Percentiles rank a stretch among this genome's conserved stretches.
Conservation (phyloP, 2,329 filamentous ascomycete genomes). For the Conoideocrella luteorostrata region DNA sequence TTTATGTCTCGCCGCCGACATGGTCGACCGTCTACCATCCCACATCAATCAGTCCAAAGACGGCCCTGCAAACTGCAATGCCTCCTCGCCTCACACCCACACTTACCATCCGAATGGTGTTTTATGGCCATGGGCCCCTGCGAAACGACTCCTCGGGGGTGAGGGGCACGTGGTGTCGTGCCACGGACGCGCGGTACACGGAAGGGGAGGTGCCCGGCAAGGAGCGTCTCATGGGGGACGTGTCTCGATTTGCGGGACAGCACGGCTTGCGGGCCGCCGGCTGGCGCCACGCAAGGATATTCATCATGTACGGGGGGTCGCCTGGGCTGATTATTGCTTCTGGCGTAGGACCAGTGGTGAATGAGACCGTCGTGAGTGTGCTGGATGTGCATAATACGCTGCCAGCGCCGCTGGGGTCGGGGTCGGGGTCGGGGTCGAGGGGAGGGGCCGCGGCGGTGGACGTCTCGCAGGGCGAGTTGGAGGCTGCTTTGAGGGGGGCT, state of each 20-base stretch:
- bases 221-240: not conserved
- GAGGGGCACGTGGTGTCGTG: slow-evolving; percentile 1
- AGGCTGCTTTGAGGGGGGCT: slow-evolving; percentile 13
- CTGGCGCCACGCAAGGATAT: not conserved
- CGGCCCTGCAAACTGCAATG: too few relatives aligned
- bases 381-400: too few relatives aligned
- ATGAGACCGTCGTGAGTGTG: not conserved
- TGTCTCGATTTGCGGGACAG: not conserved
- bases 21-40: too few relatives aligned
- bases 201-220: not conserved
- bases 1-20: too few relatives aligned
- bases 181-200: slow-evolving; percentile 1
- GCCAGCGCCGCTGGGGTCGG: too few relatives aligned
- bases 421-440: slow-evolving; percentile 10
- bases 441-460: slow-evolving; percentile 14
- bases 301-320: not conserved
- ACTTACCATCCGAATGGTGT: slow-evolving; percentile 5
- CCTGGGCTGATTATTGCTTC: not conserved
- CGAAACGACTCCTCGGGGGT: too few relatives aligned
- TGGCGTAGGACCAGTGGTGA: not conserved
- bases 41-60: too few relatives aligned
- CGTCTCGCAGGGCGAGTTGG: slow-evolving; percentile 15
- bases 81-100: not conserved
- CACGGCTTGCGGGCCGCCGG: not conserved
- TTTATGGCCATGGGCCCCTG: slow-evolving; percentile 7